Base-by-base conservation (phyloP, 192 early-diverging fungal genomes). In the Dissophora ornata region DNA sequence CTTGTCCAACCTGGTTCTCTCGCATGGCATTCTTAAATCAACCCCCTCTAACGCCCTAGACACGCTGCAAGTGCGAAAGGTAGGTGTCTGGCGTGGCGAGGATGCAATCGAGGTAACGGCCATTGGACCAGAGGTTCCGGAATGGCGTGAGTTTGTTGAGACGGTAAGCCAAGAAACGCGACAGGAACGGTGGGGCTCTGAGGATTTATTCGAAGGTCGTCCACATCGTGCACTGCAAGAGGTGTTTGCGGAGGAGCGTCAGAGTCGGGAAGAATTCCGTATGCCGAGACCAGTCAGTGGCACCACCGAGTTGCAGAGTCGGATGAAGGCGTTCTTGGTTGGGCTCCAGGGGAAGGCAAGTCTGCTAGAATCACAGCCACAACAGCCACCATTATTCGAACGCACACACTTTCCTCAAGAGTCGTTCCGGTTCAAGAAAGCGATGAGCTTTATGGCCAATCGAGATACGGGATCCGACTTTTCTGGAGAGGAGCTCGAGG, bases 31-130 rank as follows among this genome's bases (percentile, higher is more conserved):
- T 9, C 16, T 24, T 8, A 44, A 29, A 57, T 25, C 56, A 3
- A 41, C 7, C 4, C 7, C 12, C 16, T n/a, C 36, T 26, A n/a
- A n/a, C n/a, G n/a, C n/a, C n/a, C n/a, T 13, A 38, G 24, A 30
- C 28, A 15, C 12, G 5, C n/a, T 26, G 12, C 12, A n/a, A 9
- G 58, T 63, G 10, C 46, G 50, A 2, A 40, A 60, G 33, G 42
- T 75, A 2, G 71, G 71, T 1, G 9, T 61, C 7, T 75, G 71
- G 71, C 26, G 71, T 9, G 45, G 71, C 4, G 38, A 47, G 2
- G 62, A 66, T n/a, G 71, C 71, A 6, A 75, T 75, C 12, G 48
- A 75, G 24, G 63, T 75, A 8, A 66, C 63, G 3, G 38, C 22
- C 0, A 25, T 67, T 1, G 47, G 30, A 0, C 57, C 57, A 1